These are phyloP conservation scores for Grosmannia serpens DNA, from an alignment of 2,329 filamentous ascomycete genomes.

Conservation along the genomic window DNA sequence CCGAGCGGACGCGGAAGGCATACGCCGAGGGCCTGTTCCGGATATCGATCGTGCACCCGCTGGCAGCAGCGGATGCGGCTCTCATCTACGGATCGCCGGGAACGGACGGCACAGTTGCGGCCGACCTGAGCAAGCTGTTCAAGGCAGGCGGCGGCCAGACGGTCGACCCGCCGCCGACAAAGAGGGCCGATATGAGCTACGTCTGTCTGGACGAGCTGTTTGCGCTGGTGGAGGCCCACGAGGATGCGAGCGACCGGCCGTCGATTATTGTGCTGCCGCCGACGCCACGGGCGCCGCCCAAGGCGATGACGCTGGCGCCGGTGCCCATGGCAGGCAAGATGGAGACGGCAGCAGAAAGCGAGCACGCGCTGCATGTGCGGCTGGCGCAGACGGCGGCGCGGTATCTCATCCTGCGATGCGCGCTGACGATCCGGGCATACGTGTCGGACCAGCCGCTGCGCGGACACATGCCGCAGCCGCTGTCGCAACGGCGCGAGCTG, in stretches of 20 bases:
- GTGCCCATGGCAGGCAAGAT: background rate
- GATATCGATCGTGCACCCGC: slow-evolving; percentile 68
- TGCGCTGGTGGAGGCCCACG: slow-evolving; percentile 41
- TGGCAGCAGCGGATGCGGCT: slow-evolving; percentile 40
- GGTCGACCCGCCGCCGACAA: slow-evolving; percentile 50
- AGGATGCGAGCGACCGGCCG: slow-evolving; percentile 23
- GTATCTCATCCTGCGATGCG: slow-evolving; percentile 71
- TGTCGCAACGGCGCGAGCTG: slow-evolving; percentile 69
- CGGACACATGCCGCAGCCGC: slow-evolving; percentile 78
- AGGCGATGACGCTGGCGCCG: slow-evolving; percentile 11
- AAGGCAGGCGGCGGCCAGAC: slow-evolving; percentile 60
- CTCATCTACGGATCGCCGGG: slow-evolving; percentile 39
- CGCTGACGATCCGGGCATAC: slow-evolving; percentile 70
- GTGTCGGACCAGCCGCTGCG: slow-evolving; percentile 85
- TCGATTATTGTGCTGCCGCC: slow-evolving; percentile 30
- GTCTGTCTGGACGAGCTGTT: slow-evolving; percentile 73
- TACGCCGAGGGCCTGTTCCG: slow-evolving; percentile 71
- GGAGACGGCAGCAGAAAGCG: slow-evolving; percentile 12
- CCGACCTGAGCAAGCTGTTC: slow-evolving; percentile 46
- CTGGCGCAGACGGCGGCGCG: slow-evolving; percentile 69
- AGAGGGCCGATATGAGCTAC: slow-evolving; percentile 64
- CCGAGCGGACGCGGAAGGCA: slow-evolving; percentile 52
- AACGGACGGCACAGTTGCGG: background rate
- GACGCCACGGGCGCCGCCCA: slow-evolving; percentile 25
- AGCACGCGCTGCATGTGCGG: slow-evolving; percentile 32